A percentile compares a stretch with the other conserved stretches of the same genome.
Conservation (phyloP, 2,329 filamentous ascomycete genomes). For the Aspergillaceae sp. region DNA sequence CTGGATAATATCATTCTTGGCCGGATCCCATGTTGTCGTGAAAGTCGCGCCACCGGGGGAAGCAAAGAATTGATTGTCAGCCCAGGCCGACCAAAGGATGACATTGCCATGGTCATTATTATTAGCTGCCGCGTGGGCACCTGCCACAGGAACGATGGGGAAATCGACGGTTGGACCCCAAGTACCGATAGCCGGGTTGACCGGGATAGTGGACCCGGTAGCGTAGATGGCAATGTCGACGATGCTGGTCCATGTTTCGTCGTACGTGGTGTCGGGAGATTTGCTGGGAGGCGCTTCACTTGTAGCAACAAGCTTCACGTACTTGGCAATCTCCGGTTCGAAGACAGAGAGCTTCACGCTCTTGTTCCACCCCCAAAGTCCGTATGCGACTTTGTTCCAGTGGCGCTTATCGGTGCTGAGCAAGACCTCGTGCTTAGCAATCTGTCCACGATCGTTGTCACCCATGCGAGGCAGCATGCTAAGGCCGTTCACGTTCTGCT, state of each 20-base stretch:
- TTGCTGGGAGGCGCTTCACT: slow-evolving; percentile 8
- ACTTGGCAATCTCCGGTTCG: slow-evolving; percentile 7
- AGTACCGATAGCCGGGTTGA: slow-evolving; percentile 10
- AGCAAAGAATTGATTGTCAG: slow-evolving; percentile 8
- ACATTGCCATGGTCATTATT: slow-evolving; percentile 5
- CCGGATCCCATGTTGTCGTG: slow-evolving; percentile 10
- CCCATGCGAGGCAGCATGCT: slow-evolving; percentile 10
- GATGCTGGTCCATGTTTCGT: slow-evolving; percentile 5
- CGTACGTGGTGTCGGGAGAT: not conserved
- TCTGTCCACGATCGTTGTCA: slow-evolving; percentile 6
- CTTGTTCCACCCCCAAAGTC: slow-evolving; percentile 13
- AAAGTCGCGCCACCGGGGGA: slow-evolving; percentile 10
- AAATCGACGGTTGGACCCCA: slow-evolving; percentile 21
- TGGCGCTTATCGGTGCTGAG: slow-evolving; percentile 3
- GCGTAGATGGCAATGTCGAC: slow-evolving; percentile 8
- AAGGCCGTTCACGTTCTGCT: slow-evolving; percentile 9
- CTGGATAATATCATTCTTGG: slow-evolving; percentile 3
- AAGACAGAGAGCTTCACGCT: slow-evolving; percentile 13
- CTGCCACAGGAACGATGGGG: slow-evolving; percentile 17
- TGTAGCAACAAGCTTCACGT: slow-evolving; percentile 9
- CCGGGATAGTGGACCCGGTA: slow-evolving; percentile 5
- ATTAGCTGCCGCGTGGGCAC: slow-evolving; percentile 9
- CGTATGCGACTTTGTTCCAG: slow-evolving; percentile 14
- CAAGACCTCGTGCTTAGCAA: slow-evolving; percentile 9
- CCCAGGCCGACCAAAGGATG: slow-evolving; percentile 13